Evolutionary conservation across 2,329 filamentous ascomycete species (phyloP).

Genomic region (Immersiporthe knoxdaviesiana): DNA sequence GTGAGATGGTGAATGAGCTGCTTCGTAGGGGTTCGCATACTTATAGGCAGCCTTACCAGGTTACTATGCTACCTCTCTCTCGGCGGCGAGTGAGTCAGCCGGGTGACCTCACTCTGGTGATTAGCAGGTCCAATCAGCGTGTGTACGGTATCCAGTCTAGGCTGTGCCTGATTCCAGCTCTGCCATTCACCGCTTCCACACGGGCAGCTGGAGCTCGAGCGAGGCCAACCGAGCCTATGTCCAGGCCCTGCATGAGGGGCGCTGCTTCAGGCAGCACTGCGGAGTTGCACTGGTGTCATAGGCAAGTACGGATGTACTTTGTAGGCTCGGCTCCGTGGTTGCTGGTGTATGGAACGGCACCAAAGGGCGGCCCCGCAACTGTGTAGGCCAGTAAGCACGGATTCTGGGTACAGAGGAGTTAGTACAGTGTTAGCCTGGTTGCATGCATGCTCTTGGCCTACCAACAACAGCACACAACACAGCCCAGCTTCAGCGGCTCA

Average conservation of each 20-base stretch:
- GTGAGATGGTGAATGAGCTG: not conserved
- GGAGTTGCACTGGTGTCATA: not conserved
- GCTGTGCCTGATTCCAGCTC: not conserved
- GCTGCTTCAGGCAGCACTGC: conserved; percentile 7
- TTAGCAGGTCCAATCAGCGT: not conserved
- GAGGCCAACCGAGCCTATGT: not conserved
- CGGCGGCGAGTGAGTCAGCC: conserved; percentile 7
- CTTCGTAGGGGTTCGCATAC: not conserved
- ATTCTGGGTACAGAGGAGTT: not conserved
- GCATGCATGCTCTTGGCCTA: conserved; percentile 1
- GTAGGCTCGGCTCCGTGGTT: not conserved
- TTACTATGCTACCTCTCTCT: not conserved
- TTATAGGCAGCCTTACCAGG: conserved; percentile 7
- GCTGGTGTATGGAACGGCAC: not conserved
- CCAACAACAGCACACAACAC: not conserved
- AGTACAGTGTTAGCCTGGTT: not conserved
- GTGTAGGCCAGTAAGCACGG: not conserved
- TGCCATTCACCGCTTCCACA: not conserved
- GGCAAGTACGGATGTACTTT: too few species aligned
- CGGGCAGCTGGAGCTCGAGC: not conserved
- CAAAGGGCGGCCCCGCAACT: not conserved
- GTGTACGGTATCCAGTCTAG: not conserved
- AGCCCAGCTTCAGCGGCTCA: not conserved
- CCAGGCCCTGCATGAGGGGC: not conserved
- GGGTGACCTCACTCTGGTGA: not conserved